Percentiles rank a stretch among this genome's conserved stretches.
These are phyloP conservation scores for Teratosphaeria zuluensis DNA, from an alignment of 2,329 filamentous ascomycete genomes.

Conservation along the genomic window DNA sequence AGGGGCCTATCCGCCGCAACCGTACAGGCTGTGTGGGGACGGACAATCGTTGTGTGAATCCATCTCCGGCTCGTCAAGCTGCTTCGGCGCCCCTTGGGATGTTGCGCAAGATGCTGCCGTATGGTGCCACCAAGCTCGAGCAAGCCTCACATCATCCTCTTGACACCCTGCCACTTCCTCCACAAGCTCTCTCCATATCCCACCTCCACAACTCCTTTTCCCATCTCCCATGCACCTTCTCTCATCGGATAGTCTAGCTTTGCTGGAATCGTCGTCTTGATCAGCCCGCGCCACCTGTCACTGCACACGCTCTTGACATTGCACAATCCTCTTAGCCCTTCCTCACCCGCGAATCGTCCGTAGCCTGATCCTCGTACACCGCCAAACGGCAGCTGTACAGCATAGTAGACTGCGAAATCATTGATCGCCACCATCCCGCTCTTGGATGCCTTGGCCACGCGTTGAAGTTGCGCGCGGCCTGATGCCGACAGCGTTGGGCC, in stretches of 20 bases:
- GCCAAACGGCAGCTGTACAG: slow-evolving; percentile 89
- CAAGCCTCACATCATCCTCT: slow-evolving; percentile 22
- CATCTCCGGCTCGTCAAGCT: not conserved
- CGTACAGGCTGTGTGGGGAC: too few relatives aligned
- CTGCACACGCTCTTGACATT: slow-evolving; percentile 80
- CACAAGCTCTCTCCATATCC: slow-evolving; percentile 36
- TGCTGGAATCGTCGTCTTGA: slow-evolving; percentile 68
- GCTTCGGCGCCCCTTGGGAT: not conserved
- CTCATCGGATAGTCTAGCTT: slow-evolving; percentile 72
- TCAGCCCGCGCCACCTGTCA: slow-evolving; percentile 52
- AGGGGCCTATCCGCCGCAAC: too few relatives aligned
- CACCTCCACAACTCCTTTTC: slow-evolving; percentile 38
- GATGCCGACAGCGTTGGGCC: slow-evolving; percentile 40
- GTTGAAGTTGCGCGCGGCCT: slow-evolving; percentile 51
- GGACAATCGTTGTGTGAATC: not conserved
- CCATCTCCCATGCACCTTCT: slow-evolving; percentile 31
- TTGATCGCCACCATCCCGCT: slow-evolving; percentile 92
- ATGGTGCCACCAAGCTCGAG: slow-evolving; percentile 5
- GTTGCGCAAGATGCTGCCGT: not conserved
- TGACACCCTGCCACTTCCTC: slow-evolving; percentile 32
- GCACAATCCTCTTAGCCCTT: slow-evolving; percentile 75
- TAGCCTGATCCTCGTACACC: slow-evolving; percentile 82
- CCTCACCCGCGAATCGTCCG: slow-evolving; percentile 82
- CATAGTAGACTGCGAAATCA: slow-evolving; percentile 89
- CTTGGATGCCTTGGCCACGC: slow-evolving; percentile 58